These are phyloP conservation scores for Eucalyptus curtisii DNA, from an alignment of 345 rosid genomes.

Conservation along the genomic window DNA sequence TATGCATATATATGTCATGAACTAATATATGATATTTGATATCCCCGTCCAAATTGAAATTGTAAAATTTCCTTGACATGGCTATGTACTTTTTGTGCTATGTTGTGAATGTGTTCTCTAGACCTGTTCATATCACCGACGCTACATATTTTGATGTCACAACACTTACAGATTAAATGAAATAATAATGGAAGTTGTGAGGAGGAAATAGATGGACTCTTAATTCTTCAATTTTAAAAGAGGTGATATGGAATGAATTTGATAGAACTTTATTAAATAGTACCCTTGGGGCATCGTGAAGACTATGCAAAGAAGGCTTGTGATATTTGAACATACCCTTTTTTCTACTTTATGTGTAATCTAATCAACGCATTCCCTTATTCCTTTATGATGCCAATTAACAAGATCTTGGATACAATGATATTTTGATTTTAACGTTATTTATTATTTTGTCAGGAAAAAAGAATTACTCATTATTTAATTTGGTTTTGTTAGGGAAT, in stretches of 20 bases:
- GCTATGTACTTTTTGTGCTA: not conserved
- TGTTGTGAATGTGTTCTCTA: not conserved
- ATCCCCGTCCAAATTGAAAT: not conserved
- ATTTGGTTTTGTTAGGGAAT: not conserved
- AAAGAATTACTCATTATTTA: not conserved
- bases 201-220: not conserved
- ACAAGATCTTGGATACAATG: not conserved
- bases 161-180: not conserved
- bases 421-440: not conserved
- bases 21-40: not conserved
- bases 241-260: not conserved
- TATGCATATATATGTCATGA: not conserved
- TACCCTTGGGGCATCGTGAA: not conserved
- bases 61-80: not conserved
- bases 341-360: not conserved
- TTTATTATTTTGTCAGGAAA: not conserved
- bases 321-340: not conserved
- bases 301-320: not conserved
- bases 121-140: rapidly evolving
- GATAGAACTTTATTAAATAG: not conserved
- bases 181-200: not conserved
- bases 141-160: not conserved
- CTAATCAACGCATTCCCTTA: not conserved
- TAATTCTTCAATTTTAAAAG: not conserved
- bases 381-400: not conserved